Evolutionary conservation across 495 filamentous ascomycete genomes (phyloP), one percentile per base, ranked within the genome.

Genomic region (Astrocystis sublimbata): DNA sequence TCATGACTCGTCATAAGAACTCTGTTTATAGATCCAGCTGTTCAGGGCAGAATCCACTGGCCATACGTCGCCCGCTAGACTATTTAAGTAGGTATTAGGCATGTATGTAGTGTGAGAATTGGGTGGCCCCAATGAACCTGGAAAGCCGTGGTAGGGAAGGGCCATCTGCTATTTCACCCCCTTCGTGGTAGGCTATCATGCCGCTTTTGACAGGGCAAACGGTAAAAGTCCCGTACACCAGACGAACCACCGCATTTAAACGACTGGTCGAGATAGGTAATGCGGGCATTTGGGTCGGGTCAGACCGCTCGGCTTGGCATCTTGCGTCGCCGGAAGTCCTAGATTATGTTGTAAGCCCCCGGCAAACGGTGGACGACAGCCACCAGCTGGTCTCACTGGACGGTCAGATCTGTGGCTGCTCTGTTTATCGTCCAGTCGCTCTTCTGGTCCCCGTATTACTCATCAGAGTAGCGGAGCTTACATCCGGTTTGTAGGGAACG

Each of bases 161-260:
- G n/a, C n/a, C n/a, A n/a, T n/a, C n/a, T n/a, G n/a, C n/a, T n/a
- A n/a, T n/a, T n/a, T n/a, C n/a, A n/a, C n/a, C n/a, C n/a, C n/a
- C n/a, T n/a, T n/a, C n/a, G n/a, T n/a, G n/a, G n/a, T n/a, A n/a
- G n/a, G n/a, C n/a, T n/a, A n/a, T n/a, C n/a, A n/a, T n/a, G n/a
- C n/a, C n/a, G n/a, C n/a, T n/a, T n/a, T n/a, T n/a, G n/a, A n/a
- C n/a, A n/a, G n/a, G n/a, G n/a, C n/a, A n/a, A n/a, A n/a, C 35
- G 26, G 26, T 13, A 17, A 30, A 49, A 31, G 6, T 30, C 13
- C 46, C 19, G n/a, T 42, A 30, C 8, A 41, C 28, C 54, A 17
- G 35, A 57, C 43, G 54, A 28, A 57, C 54, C 21, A 35, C n/a
- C 40, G 54, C 54, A 28, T 45, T 28, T 57, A 45, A 57, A n/a